Base-by-base conservation (phyloP, 345 rosid genomes). In the Corchorus olitorius region DNA sequence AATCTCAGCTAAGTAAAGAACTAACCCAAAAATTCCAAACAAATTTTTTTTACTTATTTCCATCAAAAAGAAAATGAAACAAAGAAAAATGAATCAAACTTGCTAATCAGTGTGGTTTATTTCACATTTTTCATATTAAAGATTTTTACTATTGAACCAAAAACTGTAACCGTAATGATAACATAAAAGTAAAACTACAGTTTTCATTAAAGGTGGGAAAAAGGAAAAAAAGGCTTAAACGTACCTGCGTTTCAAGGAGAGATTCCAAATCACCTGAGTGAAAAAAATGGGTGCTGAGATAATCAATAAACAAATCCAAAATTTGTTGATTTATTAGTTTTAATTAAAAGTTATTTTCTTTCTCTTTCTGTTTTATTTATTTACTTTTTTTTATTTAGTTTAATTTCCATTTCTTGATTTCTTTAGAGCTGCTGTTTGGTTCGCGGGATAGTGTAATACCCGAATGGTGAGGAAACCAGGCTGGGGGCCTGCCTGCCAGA, bases 231-330 rank as follows among this genome's bases (percentile, higher is more conserved):
- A 53, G 46, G 59, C n/a, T 12, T 15, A 34, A 34, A 16, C 22
- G 12, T 59, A 74, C 70, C 70, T 48, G 70, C 12, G 59, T 62
- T 33, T 41, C 49, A 33, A 14, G 35, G 33, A n/a, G n/a, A n/a
- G 27, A 46, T 48, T 61, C 48, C 59, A 49, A 59, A 56, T 37
- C 64, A 55, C 52, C 65, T 19, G 53, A 55, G 52, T 54, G 62
- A 37, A 50, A 55, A 50, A 50, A 74, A 72, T 11, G 41, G 66
- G n/a, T n/a, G 39, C 35, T 39, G 59, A 33, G 16, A 37, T 45
- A 60, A 61, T 73, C 46, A 59, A 59, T 73, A 22, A 46, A 61
- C 41, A 62, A 74, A 74, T 74, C 62, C 37, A 34, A 63, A 74
- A 46, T 35, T 19, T 48, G 9, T 8, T 64, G 60, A 48, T 70